These are phyloP conservation scores for Cyberlindnera misumaiensis DNA, from an alignment of 805 yeast genomes.

Conservation along the genomic window DNA sequence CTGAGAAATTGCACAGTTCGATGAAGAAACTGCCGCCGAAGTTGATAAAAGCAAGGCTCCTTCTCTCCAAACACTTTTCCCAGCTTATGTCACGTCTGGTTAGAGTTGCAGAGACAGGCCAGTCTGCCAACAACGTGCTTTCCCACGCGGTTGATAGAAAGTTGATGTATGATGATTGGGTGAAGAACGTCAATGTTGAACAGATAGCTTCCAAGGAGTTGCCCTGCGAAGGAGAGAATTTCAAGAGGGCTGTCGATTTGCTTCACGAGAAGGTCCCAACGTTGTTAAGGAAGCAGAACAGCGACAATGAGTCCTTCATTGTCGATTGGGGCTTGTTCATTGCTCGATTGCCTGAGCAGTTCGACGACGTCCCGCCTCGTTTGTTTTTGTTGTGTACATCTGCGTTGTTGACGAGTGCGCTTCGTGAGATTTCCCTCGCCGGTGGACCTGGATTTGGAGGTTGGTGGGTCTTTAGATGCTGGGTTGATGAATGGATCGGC, in stretches of 20 bases:
- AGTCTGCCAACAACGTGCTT: slow-evolving; percentile 41
- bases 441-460: slow-evolving; percentile 58
- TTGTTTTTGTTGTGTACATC: slow-evolving; percentile 47
- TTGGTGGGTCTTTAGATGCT: slow-evolving; percentile 73
- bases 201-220: slow-evolving; percentile 42
- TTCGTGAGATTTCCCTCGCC: slow-evolving; percentile 53
- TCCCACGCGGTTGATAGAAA: slow-evolving; percentile 35
- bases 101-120: slow-evolving; percentile 46
- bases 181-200: slow-evolving; percentile 37
- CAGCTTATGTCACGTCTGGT: slow-evolving; percentile 47
- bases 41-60: slow-evolving; percentile 45
- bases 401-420: slow-evolving; percentile 48
- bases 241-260: slow-evolving; percentile 27
- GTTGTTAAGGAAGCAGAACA: slow-evolving; percentile 20
- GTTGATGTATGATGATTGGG: slow-evolving; percentile 56
- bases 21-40: slow-evolving; percentile 42
- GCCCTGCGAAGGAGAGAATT: slow-evolving; percentile 37
- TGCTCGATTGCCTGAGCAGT: slow-evolving; percentile 37
- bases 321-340: slow-evolving; percentile 29
- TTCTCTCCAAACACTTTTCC: slow-evolving; percentile 47
- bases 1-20: slow-evolving; percentile 36
- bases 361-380: slow-evolving; percentile 47
- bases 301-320: slow-evolving; percentile 13
- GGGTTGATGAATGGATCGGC: slow-evolving; percentile 67
- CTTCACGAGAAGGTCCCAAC: slow-evolving; percentile 30